Conservation (phyloP, 441 rosid genomes). For the Gossypium davidsonii region DNA sequence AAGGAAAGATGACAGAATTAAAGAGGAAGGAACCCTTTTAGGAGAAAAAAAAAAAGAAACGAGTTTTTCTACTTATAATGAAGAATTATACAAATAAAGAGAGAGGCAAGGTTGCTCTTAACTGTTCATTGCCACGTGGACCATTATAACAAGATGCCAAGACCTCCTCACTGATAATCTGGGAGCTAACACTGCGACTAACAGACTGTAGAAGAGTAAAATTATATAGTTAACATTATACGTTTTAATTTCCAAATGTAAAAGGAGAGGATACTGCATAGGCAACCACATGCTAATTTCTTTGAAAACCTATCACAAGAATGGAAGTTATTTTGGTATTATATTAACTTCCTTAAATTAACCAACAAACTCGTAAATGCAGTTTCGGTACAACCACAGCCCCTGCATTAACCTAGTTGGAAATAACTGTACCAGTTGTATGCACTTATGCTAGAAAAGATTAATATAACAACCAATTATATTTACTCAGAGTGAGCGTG, state of each 20-base stretch:
- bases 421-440: not conserved
- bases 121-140: conserved; percentile 86
- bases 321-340: not conserved
- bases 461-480: not conserved
- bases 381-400: not conserved
- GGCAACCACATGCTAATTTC: not conserved
- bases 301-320: not conserved
- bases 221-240: not conserved
- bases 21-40: not conserved
- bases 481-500: not conserved
- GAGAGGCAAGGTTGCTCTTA: conserved; percentile 24
- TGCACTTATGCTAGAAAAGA: not conserved
- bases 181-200: conserved; percentile 55
- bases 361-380: conserved; percentile 1
- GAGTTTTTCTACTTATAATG: not conserved
- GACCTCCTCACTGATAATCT: conserved; percentile 65
- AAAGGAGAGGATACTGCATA: not conserved
- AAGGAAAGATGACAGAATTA: not conserved
- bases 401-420: not conserved
- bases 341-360: not conserved
- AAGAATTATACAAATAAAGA: not conserved
- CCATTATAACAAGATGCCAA: conserved; percentile 65
- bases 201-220: conserved; percentile 40
- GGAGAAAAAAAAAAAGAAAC: not conserved
- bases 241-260: not conserved